Evolutionary conservation across 257 asterid species (phyloP), one percentile per base, ranked within the genome.

Genomic region (Buddleja alternifolia): DNA sequence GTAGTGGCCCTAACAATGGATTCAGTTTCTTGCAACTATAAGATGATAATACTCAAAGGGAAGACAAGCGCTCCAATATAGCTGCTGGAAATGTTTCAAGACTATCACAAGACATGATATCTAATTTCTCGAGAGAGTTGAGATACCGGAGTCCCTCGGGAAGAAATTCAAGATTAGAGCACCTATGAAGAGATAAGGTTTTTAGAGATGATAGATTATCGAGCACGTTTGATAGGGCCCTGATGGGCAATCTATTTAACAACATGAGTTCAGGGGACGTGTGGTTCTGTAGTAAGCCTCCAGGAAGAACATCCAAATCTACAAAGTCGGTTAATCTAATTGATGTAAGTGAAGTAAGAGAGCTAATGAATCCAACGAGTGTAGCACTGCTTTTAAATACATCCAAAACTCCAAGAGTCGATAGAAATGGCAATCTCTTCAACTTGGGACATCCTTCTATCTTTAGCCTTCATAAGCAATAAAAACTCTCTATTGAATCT

Each of bases 11-110:
- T 14, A 25, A 51, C 4, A 72, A 39, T 3, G 60, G 77, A 5
- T 61, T 45, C 52, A 72, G 21, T 32, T 45, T 72, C 45, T 42
- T 46, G 66, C 77, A 72, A 8, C 0, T 0, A 0, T 0, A 0
- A 17, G 63, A 23, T 2, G 24, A 1, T 7, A 72, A 34, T 2
- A 15, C 0, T 63, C 10, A 42, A 1, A 72, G 65, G 4, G 72
- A 63, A 63, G 66, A 12, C 65, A 67, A 42, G 25, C 17, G 23
- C 41, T 63, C 59, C 42, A 72, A 44, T 10, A 63, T 6, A 1
- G 48, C 5, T 42, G 77, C 77, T 21, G 66, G 71, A 72, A 72
- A 62, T 34, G 47, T 52, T 41, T 4, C 11, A 42, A 63, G 71
- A 42, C 57, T 8, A 44, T 42, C 4, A 7, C 71, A 71, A 1